A percentile compares a stretch with the other conserved stretches of the same genome.
Conservation (phyloP, 371 early-diverging fungal species). For the Mucor irregularis region DNA sequence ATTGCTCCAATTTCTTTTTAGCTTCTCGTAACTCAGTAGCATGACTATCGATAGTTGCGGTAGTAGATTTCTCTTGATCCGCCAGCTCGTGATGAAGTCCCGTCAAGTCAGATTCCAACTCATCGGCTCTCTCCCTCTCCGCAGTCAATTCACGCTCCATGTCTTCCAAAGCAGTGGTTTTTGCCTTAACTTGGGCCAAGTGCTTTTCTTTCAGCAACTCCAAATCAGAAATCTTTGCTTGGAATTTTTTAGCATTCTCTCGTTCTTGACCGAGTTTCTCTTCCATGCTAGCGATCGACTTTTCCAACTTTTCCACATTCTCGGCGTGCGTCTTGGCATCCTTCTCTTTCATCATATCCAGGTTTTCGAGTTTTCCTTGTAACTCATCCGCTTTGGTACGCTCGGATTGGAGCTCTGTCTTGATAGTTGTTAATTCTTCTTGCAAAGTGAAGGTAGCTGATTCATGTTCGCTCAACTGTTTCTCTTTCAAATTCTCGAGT, state of each 20-base stretch:
- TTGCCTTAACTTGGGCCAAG: not conserved
- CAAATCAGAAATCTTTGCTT: not conserved
- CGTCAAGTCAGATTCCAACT: not conserved
- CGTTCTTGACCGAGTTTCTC: not conserved
- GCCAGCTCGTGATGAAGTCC: not conserved
- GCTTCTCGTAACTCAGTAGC: not conserved
- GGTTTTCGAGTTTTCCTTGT: not conserved
- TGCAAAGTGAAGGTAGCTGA: not conserved
- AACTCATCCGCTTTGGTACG: not conserved
- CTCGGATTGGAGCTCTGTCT: not conserved
- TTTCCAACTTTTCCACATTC: not conserved
- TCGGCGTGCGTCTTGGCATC: not conserved
- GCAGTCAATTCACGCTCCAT: not conserved
- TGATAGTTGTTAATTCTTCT: not conserved
- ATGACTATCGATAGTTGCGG: not conserved
- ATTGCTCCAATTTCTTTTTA: not conserved
- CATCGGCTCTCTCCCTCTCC: not conserved
- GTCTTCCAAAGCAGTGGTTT: not conserved
- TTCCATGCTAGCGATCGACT: not conserved
- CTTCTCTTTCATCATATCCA: not conserved
- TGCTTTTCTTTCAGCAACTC: not conserved
- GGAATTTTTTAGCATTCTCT: not conserved
- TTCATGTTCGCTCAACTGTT: not conserved
- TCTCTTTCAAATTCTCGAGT: constrained; percentile 1
- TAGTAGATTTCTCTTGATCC: not conserved